Conservation (phyloP, 805 yeast genomes). For the Wickerhamomyces queroliae region DNA sequence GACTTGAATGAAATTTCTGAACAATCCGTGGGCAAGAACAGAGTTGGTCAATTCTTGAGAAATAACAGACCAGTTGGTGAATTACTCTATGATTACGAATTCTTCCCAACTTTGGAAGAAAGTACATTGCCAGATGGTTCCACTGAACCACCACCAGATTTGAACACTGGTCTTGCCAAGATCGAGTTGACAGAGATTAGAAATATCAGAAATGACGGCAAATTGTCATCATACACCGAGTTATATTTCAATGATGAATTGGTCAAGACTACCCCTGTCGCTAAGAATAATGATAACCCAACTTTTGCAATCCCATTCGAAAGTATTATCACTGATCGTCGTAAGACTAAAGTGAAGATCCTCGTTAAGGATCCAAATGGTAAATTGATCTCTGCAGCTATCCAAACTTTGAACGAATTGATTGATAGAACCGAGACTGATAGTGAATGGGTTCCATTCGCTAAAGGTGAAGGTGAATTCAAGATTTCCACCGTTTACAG, state of each 20-base stretch:
- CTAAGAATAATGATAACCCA: conserved; percentile 61
- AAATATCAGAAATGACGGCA: conserved; percentile 36
- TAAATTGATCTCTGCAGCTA: conserved; percentile 51
- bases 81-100: conserved; percentile 62
- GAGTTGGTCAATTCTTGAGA: conserved; percentile 57
- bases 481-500: conserved; percentile 74
- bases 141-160: conserved; percentile 78
- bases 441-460: conserved; percentile 69
- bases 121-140: conserved; percentile 73
- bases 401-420: conserved; percentile 55
- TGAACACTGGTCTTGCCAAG: conserved; percentile 87
- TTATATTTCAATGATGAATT: conserved; percentile 58
- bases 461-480: conserved; percentile 66
- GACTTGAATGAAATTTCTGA: conserved; percentile 63
- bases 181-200: conserved; percentile 63
- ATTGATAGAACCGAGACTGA: conserved; percentile 72
- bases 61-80: conserved; percentile 83
- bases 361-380: conserved; percentile 59
- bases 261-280: conserved; percentile 49
- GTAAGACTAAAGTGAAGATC: conserved; percentile 62
- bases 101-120: conserved; percentile 64
- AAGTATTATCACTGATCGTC: conserved; percentile 65
- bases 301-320: conserved; percentile 59
- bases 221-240: conserved; percentile 64
- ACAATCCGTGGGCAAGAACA: conserved; percentile 41